These are phyloP conservation scores for Rheum nobile DNA, from an alignment of 148 eudicot genomes.

Conservation along the genomic window DNA sequence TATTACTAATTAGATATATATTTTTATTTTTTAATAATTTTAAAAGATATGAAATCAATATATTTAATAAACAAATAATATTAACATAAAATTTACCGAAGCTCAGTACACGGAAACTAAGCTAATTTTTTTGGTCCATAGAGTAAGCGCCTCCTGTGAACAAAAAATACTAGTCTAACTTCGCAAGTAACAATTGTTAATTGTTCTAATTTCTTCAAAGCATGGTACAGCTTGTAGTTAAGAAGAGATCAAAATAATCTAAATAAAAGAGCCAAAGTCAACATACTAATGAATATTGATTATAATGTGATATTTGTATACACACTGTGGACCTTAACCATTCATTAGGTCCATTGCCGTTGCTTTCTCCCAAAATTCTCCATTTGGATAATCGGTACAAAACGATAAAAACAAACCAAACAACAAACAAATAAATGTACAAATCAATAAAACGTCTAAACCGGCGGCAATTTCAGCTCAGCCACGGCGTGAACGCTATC, in stretches of 20 bases:
- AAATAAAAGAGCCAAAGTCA: background rate
- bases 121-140: too few relatives aligned
- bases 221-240: background rate
- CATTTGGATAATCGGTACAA: background rate
- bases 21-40: too few relatives aligned
- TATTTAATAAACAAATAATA: too few relatives aligned
- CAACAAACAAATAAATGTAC: background rate
- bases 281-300: background rate
- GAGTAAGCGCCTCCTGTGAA: too few relatives aligned
- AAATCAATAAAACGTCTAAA: background rate
- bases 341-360: background rate
- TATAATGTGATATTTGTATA: background rate
- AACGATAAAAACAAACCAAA: background rate
- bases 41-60: too few relatives aligned
- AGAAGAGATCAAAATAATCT: background rate
- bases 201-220: too few relatives aligned
- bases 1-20: too few relatives aligned
- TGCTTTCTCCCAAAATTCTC: slow-evolving; percentile 3
- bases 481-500: slow-evolving; percentile 5
- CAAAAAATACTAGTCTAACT: too few relatives aligned
- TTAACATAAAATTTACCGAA: too few relatives aligned
- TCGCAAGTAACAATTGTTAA: too few relatives aligned
- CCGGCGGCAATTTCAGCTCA: slow-evolving; percentile 4
- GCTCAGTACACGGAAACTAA: too few relatives aligned
- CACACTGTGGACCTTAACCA: background rate